A percentile compares a stretch with the other conserved stretches of the same genome.
phyloP scores from a whole-genome alignment of 768 basidiomycete genomes.

The Hygrocybe coccinea region DNA sequence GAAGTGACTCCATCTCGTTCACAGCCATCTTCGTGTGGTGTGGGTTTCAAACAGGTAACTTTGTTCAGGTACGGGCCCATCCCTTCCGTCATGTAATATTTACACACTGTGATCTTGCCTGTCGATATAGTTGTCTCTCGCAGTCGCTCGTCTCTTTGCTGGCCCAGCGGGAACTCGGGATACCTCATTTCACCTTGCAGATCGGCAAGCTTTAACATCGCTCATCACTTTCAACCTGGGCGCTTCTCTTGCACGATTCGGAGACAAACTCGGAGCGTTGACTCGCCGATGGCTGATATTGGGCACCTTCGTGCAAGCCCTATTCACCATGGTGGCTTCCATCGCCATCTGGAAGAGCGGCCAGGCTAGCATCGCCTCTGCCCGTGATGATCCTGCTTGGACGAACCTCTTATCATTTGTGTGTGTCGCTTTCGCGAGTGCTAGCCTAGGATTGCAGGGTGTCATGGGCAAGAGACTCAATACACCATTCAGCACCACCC shows the following conservation, averaged over 20 bases:
- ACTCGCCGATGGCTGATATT: constrained; percentile 70
- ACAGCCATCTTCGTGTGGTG: constrained; percentile 81
- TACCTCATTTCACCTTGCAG: constrained; percentile 66
- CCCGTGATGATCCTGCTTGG: constrained; percentile 67
- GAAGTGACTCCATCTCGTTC: constrained; percentile 67
- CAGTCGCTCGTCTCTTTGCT: constrained; percentile 76
- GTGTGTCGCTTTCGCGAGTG: constrained; percentile 74
- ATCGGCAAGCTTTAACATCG: constrained; percentile 81
- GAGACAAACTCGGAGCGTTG: constrained; percentile 72
- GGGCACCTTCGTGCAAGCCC: constrained; percentile 68
- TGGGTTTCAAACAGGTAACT: constrained; percentile 81
- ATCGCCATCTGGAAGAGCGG: constrained; percentile 68
- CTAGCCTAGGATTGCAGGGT: constrained; percentile 79
- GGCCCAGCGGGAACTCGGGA: constrained; percentile 44
- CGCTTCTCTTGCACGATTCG: constrained; percentile 74
- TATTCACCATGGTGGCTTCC: constrained; percentile 72
- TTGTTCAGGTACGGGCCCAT: constrained; percentile 46
- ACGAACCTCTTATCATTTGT: constrained; percentile 60
- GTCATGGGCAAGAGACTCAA: constrained; percentile 78
- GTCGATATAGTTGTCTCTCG: constrained; percentile 59
- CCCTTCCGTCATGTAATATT: constrained; percentile 5
- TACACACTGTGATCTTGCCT: not conserved
- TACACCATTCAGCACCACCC: constrained; percentile 74
- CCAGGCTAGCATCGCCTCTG: constrained; percentile 47
- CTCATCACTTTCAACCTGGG: constrained; percentile 72